Evolutionary conservation across 208 protist species (phyloP).

Genomic region (Trypanosoma vivax): DNA sequence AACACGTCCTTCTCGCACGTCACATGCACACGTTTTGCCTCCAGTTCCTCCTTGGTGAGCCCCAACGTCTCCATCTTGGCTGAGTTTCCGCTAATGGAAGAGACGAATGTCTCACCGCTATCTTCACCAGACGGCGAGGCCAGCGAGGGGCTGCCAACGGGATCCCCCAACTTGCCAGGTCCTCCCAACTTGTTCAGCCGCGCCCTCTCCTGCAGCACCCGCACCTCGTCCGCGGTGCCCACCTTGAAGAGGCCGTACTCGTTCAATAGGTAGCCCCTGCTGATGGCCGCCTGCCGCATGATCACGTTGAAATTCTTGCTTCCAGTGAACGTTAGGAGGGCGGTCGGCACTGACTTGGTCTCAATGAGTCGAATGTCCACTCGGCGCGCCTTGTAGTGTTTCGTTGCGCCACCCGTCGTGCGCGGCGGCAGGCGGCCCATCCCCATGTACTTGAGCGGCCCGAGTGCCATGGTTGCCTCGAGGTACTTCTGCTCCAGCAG

Average conservation of each 20-base stretch:
- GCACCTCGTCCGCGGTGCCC: conserved; percentile 77
- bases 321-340: conserved; percentile 91
- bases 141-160: neutral
- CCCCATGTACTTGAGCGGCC: conserved; percentile 86
- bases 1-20: conserved; percentile 82
- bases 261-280: conserved; percentile 83
- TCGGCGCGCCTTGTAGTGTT: conserved; percentile 84
- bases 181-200: conserved; percentile 64
- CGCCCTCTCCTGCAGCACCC: conserved; percentile 65
- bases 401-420: conserved; percentile 57
- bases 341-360: conserved; percentile 72
- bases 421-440: conserved; percentile 81
- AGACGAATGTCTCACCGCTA: conserved; percentile 10
- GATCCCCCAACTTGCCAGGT: neutral
- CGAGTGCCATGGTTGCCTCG: conserved; percentile 84
- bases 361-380: conserved; percentile 90
- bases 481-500: conserved; percentile 62
- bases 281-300: conserved; percentile 88
- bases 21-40: conserved; percentile 76
- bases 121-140: conserved; percentile 3
- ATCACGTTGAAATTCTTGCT: conserved; percentile 92
- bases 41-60: conserved; percentile 74
- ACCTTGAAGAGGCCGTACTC: conserved; percentile 86
- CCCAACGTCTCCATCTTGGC: conserved; percentile 57
- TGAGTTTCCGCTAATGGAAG: conserved; percentile 23